phyloP scores from a whole-genome alignment of 1,139 yeast genomes.

The Geotrichum australiense region DNA sequence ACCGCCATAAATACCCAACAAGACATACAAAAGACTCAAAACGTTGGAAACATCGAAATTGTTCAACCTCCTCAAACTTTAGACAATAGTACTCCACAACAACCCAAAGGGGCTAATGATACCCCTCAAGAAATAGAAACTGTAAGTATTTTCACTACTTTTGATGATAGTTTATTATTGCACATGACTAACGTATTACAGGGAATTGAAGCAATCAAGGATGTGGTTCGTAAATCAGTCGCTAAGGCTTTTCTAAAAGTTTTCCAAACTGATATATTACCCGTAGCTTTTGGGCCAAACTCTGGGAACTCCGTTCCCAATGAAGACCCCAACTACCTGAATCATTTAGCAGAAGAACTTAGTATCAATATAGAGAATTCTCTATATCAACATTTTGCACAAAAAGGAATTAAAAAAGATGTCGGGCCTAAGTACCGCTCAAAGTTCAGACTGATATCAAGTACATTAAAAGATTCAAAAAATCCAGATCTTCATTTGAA shows the following conservation, averaged over 20 bases:
- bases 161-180: background rate
- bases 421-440: slow-evolving; percentile 46
- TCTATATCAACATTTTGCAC: slow-evolving; percentile 36
- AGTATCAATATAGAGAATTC: slow-evolving; percentile 39
- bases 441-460: slow-evolving; percentile 46
- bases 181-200: background rate
- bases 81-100: too few relatives aligned
- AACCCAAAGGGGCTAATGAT: too few relatives aligned
- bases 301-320: slow-evolving; percentile 27
- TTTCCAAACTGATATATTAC: slow-evolving; percentile 39
- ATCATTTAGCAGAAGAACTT: slow-evolving; percentile 34
- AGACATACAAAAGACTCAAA: too few relatives aligned
- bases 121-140: background rate
- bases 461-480: slow-evolving; percentile 48
- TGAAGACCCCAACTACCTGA: slow-evolving; percentile 39
- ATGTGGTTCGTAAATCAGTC: slow-evolving; percentile 38
- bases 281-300: slow-evolving; percentile 38
- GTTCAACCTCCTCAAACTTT: too few relatives aligned
- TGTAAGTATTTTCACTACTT: background rate
- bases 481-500: slow-evolving; percentile 43
- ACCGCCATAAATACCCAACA: too few relatives aligned
- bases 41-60: too few relatives aligned
- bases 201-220: slow-evolving; percentile 9
- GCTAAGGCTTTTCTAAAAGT: slow-evolving; percentile 36
- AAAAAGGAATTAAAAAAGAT: slow-evolving; percentile 29